Evolutionary conservation across 441 rosid genomes (phyloP).

Genomic region (Jatropha podagrica): DNA sequence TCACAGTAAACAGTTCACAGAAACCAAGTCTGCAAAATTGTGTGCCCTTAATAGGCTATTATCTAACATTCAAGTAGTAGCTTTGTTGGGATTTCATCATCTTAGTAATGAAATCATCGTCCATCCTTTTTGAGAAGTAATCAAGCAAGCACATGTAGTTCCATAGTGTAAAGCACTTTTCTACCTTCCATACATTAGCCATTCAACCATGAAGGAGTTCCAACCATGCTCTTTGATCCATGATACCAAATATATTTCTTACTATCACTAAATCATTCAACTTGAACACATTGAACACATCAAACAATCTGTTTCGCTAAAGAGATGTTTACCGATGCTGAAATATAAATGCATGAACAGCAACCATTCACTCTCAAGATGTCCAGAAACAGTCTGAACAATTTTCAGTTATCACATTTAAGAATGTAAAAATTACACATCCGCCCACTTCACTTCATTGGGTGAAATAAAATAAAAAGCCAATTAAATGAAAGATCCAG

Average conservation of each 20-base stretch:
- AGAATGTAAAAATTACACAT: not conserved
- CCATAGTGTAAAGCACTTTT: not conserved
- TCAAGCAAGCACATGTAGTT: not conserved
- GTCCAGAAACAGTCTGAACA: not conserved
- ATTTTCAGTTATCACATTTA: not conserved
- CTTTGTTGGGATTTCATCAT: too few relatives aligned
- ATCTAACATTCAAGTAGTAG: too few relatives aligned
- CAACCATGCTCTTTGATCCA: not conserved
- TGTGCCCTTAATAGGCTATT: not conserved
- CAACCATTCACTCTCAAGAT: not conserved
- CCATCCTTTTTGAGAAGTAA: not conserved
- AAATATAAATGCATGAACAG: not conserved
- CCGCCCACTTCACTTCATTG: not conserved
- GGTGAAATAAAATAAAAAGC: not conserved
- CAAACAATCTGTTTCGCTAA: not conserved
- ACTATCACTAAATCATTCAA: not conserved
- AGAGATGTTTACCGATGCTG: not conserved
- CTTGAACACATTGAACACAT: not conserved
- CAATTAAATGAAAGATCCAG: not conserved
- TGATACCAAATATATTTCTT: not conserved
- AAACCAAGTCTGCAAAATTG: not conserved
- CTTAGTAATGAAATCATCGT: too few relatives aligned
- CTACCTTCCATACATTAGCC: not conserved
- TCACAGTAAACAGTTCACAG: not conserved
- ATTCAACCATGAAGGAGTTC: not conserved